These are phyloP conservation scores for Ceratocystis albifundus DNA, from an alignment of 2,329 filamentous ascomycete species.

Conservation along the genomic window DNA sequence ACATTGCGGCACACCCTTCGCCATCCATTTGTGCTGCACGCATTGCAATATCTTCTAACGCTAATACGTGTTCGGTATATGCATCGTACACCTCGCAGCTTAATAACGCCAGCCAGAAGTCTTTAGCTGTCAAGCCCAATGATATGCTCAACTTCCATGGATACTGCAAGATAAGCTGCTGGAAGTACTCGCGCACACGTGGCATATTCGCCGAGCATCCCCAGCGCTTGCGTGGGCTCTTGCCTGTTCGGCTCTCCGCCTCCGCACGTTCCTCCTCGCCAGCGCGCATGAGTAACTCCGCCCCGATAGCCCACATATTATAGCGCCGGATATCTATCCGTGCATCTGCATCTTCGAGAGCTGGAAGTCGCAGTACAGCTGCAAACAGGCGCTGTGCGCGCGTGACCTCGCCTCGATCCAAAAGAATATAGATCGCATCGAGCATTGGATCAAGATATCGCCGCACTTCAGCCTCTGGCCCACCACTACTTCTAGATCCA, in stretches of 20 bases:
- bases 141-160: constrained; percentile 55
- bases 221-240: constrained; percentile 30
- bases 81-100: constrained; percentile 69
- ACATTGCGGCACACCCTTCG: not conserved
- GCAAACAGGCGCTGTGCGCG: constrained; percentile 19
- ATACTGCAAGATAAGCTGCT: constrained; percentile 64
- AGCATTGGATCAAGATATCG: constrained; percentile 18
- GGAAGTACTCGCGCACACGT: constrained; percentile 52
- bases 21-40: constrained; percentile 15
- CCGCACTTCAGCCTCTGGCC: constrained; percentile 18
- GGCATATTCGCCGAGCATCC: constrained; percentile 37
- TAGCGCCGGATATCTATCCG: constrained; percentile 53
- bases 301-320: constrained; percentile 70
- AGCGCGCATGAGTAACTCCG: constrained; percentile 63
- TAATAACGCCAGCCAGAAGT: constrained; percentile 74
- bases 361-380: constrained; percentile 18
- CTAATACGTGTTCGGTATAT: constrained; percentile 46
- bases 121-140: constrained; percentile 37
- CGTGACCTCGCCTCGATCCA: constrained; percentile 17
- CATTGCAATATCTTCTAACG: constrained; percentile 23
- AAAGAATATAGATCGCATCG: constrained; percentile 17
- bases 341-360: constrained; percentile 22
- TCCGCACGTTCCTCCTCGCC: constrained; percentile 15
- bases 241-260: not conserved
- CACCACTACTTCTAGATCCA: not conserved